Evolutionary conservation across 352 stramenopile genomes (phyloP).

Genomic region (Plasmopara viticola): DNA sequence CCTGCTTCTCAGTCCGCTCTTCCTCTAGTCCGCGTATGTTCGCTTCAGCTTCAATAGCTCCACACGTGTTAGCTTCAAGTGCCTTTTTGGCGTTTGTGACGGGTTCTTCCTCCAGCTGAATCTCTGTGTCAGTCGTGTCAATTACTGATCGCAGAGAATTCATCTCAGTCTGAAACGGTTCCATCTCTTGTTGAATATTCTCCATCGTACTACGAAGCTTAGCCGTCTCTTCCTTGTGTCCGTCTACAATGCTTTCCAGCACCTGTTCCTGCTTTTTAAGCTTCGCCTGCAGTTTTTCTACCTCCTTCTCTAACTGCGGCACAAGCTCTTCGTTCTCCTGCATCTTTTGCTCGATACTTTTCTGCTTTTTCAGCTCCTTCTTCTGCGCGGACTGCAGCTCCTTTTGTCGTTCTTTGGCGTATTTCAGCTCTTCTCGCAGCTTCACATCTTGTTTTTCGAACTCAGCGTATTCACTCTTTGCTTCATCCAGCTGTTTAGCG

Average conservation of each 20-base stretch:
- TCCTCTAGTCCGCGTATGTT: conserved; percentile 53
- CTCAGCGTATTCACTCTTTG: conserved; percentile 90
- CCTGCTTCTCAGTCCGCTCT: conserved; percentile 49
- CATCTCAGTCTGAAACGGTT: conserved; percentile 63
- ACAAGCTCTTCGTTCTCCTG: conserved; percentile 86
- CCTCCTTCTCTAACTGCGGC: conserved; percentile 81
- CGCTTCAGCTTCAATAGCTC: conserved; percentile 48
- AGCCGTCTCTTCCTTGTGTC: conserved; percentile 67
- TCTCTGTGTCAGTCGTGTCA: conserved; percentile 74
- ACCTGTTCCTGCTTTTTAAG: conserved; percentile 85
- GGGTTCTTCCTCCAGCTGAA: conserved; percentile 65
- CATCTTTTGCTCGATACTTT: conserved; percentile 71
- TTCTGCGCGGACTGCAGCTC: conserved; percentile 88
- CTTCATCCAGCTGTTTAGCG: conserved; percentile 77
- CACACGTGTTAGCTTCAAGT: conserved; percentile 53
- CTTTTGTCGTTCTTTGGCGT: conserved; percentile 89
- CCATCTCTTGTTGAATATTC: conserved; percentile 68
- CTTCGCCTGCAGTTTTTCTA: conserved; percentile 60
- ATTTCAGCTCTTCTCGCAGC: conserved; percentile 96
- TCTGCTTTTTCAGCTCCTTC: conserved; percentile 90
- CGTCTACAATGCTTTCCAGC: conserved; percentile 77
- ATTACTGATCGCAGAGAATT: conserved; percentile 71
- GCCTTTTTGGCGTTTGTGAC: conserved; percentile 76
- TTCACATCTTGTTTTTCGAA: conserved; percentile 98
- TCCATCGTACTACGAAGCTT: conserved; percentile 75